Evolutionary conservation across 2,329 filamentous ascomycete species (phyloP).

Genomic region (Blastomyces parvus): DNA sequence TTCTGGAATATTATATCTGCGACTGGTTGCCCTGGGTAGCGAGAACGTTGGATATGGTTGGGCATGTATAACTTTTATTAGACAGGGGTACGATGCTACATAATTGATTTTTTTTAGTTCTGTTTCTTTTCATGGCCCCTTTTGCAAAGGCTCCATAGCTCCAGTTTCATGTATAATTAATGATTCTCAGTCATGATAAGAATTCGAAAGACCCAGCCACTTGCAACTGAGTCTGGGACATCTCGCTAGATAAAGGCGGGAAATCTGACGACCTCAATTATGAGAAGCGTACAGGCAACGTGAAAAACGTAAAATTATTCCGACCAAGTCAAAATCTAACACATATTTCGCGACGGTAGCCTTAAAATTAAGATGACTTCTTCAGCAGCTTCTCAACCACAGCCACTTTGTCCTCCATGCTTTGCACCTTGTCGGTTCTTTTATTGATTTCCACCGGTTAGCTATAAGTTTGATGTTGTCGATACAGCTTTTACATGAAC

Average conservation of each 20-base stretch:
- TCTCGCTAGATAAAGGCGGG: not conserved
- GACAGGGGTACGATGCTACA: not conserved
- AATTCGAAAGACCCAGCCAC: not conserved
- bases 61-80: not conserved
- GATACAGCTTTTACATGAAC: not conserved
- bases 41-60: not conserved
- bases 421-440: constrained; percentile 78
- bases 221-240: not conserved
- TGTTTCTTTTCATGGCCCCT: not conserved
- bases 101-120: not conserved
- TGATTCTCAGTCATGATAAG: not conserved
- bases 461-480: not conserved
- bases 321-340: not conserved
- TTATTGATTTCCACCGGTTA: constrained; percentile 1
- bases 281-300: not conserved
- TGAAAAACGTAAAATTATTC: not conserved
- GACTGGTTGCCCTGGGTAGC: not conserved
- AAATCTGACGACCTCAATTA: not conserved
- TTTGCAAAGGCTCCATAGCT: not conserved
- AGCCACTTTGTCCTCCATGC: constrained; percentile 67
- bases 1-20: not conserved
- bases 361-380: not conserved
- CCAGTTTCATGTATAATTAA: not conserved
- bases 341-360: not conserved
- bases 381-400: constrained; percentile 46